Percentiles rank a stretch among this genome's conserved stretches.
These are phyloP conservation scores for Cardamine resedifolia DNA, from an alignment of 345 rosid genomes.

Conservation along the genomic window DNA sequence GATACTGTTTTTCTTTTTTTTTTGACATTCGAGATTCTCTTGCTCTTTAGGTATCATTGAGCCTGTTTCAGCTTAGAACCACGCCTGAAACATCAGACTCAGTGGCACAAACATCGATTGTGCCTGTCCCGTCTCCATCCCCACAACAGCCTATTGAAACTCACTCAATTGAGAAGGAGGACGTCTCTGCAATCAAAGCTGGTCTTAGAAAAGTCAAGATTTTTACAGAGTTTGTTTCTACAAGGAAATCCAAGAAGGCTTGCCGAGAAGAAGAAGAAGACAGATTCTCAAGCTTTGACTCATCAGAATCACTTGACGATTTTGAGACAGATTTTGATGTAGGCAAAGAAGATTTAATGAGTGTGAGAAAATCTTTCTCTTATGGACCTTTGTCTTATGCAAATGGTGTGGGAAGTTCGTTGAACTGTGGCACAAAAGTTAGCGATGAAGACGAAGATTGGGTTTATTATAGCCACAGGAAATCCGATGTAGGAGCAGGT, in stretches of 20 bases:
- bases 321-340: slow-evolving; percentile 35
- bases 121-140: slow-evolving; percentile 49
- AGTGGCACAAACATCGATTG: slow-evolving; percentile 48
- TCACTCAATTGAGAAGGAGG: slow-evolving; percentile 37
- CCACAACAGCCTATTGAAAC: slow-evolving; percentile 37
- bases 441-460: slow-evolving; percentile 52
- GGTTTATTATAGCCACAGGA: slow-evolving; percentile 49
- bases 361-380: slow-evolving; percentile 39
- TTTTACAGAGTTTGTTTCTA: slow-evolving; percentile 43
- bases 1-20: background rate
- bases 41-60: slow-evolving; percentile 62
- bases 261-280: slow-evolving; percentile 39
- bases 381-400: slow-evolving; percentile 55
- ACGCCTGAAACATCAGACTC: slow-evolving; percentile 54
- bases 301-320: slow-evolving; percentile 49
- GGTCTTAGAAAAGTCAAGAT: slow-evolving; percentile 51
- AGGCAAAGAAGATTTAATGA: slow-evolving; percentile 36
- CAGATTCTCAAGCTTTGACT: slow-evolving; percentile 42
- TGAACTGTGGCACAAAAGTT: slow-evolving; percentile 21
- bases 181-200: slow-evolving; percentile 49
- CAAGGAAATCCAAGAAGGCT: slow-evolving; percentile 43
- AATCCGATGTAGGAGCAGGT: slow-evolving; percentile 39
- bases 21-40: background rate
- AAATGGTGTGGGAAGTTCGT: slow-evolving; percentile 43
- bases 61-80: slow-evolving; percentile 71